These are phyloP conservation scores for Ascobolus immersus DNA, from an alignment of 495 filamentous ascomycete species.

Conservation along the genomic window DNA sequence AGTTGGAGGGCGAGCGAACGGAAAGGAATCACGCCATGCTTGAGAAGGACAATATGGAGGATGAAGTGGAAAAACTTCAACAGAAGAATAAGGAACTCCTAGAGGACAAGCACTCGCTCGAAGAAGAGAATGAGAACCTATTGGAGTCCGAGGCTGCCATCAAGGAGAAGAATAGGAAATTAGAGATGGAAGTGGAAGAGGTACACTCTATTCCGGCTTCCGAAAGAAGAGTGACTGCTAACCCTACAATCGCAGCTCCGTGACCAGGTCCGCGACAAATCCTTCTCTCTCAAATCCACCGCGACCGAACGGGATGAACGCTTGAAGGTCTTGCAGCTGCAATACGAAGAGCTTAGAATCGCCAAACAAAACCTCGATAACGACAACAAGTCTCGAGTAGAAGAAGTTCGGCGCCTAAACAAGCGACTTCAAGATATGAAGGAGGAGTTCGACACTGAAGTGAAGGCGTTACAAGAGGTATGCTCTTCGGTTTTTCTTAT, in stretches of 20 bases:
- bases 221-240: conserved; percentile 1
- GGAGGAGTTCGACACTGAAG: conserved; percentile 15
- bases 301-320: conserved; percentile 52
- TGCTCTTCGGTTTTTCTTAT: not conserved
- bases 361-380: conserved; percentile 27
- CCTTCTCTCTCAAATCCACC: conserved; percentile 47
- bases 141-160: conserved; percentile 1
- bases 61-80: conserved; percentile 16
- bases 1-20: not conserved
- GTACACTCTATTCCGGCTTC: no score
- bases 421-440: conserved; percentile 17
- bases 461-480: conserved; percentile 4
- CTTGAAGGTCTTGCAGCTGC: conserved; percentile 34
- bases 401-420: conserved; percentile 21
- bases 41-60: conserved; percentile 10
- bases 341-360: conserved; percentile 33
- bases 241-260: conserved; percentile 25
- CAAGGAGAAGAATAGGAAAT: conserved; percentile 2
- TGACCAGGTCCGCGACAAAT: conserved; percentile 57
- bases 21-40: conserved; percentile 7
- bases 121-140: conserved; percentile 10
- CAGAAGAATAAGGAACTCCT: conserved; percentile 17
- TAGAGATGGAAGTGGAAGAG: no score
- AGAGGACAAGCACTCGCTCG: conserved; percentile 9
- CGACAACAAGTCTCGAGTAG: conserved; percentile 26